Conservation (phyloP, 2,329 filamentous ascomycete genomes). For the Sporothrix pallida region DNA sequence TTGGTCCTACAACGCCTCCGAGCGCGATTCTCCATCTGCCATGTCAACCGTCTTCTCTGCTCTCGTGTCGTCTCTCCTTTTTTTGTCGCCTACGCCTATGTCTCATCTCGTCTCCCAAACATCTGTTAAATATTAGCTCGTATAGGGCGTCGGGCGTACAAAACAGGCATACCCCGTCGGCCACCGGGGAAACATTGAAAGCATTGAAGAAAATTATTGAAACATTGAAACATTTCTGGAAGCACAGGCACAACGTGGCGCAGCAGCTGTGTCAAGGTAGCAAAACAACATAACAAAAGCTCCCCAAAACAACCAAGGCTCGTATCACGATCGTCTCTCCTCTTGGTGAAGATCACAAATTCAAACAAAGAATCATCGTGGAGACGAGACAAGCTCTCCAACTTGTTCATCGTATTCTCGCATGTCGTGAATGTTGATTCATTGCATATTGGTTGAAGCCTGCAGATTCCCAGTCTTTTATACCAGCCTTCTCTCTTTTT, state of each 20-base stretch:
- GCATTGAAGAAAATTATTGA: neutral
- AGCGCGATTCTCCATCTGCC: conserved; percentile 1
- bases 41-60: neutral
- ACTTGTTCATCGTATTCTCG: neutral
- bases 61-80: neutral
- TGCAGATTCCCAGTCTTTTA: no score
- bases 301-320: neutral
- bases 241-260: conserved; percentile 1
- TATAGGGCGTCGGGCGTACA: conserved; percentile 2
- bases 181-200: neutral
- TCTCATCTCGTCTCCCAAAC: neutral
- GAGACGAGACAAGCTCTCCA: neutral
- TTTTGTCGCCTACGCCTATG: neutral
- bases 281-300: neutral
- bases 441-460: neutral
- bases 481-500: conserved; percentile 20
- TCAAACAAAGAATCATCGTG: neutral
- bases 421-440: no score
- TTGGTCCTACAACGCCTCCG: neutral
- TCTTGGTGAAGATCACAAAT: neutral
- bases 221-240: conserved; percentile 1
- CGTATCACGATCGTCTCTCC: neutral
- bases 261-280: conserved; percentile 12
- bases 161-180: neutral
- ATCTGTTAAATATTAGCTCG: neutral